phyloP scores from a whole-genome alignment of 768 basidiomycete species.

The Leccinum truebloodii region DNA sequence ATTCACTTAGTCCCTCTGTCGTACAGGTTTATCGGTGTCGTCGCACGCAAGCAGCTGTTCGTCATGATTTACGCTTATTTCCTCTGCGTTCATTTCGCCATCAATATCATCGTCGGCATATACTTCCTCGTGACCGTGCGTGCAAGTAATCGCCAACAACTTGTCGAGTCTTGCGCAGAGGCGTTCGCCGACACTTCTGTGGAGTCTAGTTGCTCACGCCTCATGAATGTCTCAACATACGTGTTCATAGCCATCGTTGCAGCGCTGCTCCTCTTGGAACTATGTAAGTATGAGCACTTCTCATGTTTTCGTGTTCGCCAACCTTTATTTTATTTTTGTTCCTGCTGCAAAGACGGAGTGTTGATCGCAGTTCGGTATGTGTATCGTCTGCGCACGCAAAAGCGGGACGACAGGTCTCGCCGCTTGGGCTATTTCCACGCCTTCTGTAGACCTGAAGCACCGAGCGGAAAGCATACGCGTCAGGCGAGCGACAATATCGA shows the following conservation, averaged over 20 bases:
- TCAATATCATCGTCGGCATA: conserved; percentile 52
- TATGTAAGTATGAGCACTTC: conserved; percentile 46
- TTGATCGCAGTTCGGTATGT: conserved; percentile 56
- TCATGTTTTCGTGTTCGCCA: background rate
- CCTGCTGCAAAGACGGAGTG: conserved; percentile 44
- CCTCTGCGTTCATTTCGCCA: conserved; percentile 55
- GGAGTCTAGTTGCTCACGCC: conserved; percentile 45
- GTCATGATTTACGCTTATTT: conserved; percentile 56
- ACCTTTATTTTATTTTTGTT: background rate
- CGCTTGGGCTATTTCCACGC: conserved; percentile 36
- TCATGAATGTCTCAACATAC: conserved; percentile 44
- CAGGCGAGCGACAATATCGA: conserved; percentile 32
- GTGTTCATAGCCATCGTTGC: conserved; percentile 48
- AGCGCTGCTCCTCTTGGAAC: conserved; percentile 49
- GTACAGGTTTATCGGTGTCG: conserved; percentile 59
- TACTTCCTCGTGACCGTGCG: conserved; percentile 54
- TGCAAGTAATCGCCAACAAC: conserved; percentile 44
- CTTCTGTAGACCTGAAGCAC: conserved; percentile 18
- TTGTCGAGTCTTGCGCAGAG: conserved; percentile 45
- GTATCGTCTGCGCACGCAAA: conserved; percentile 52
- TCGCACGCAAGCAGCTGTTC: conserved; percentile 63
- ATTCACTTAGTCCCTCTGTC: conserved; percentile 2
- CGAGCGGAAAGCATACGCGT: conserved; percentile 18
- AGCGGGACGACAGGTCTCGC: conserved; percentile 40
- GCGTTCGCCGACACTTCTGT: conserved; percentile 42